Percentiles rank a stretch among this genome's conserved stretches.
Evolutionary conservation across 164 flowering plant genomes (phyloP).

Genomic region (Berberis vulgaris): DNA sequence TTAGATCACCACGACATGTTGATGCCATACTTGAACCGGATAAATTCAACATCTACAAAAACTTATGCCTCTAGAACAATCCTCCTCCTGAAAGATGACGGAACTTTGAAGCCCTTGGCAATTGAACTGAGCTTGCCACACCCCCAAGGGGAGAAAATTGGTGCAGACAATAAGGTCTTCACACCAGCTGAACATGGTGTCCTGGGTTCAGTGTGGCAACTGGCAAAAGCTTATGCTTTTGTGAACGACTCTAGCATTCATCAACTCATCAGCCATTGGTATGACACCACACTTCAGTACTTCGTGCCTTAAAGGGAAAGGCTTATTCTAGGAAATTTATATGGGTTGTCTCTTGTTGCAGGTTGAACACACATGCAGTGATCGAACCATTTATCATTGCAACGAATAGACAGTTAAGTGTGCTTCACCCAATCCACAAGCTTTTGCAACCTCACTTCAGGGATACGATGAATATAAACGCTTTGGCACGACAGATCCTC

Average conservation of each 20-base stretch:
- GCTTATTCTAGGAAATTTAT: background rate
- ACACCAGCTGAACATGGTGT: slow-evolving; percentile 58
- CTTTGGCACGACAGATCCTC: slow-evolving; percentile 74
- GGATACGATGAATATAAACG: slow-evolving; percentile 85
- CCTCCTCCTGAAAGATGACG: slow-evolving; percentile 60
- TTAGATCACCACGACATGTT: slow-evolving; percentile 76
- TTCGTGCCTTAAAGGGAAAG: slow-evolving; percentile 13
- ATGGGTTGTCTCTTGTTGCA: slow-evolving; percentile 19
- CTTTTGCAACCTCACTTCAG: slow-evolving; percentile 86
- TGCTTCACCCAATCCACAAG: slow-evolving; percentile 78
- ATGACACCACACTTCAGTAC: slow-evolving; percentile 22
- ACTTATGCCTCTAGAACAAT: slow-evolving; percentile 70
- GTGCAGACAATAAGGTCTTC: slow-evolving; percentile 53
- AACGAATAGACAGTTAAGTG: slow-evolving; percentile 71
- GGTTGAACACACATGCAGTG: slow-evolving; percentile 85
- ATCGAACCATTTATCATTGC: slow-evolving; percentile 90
- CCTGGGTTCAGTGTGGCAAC: slow-evolving; percentile 73
- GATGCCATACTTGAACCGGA: slow-evolving; percentile 65
- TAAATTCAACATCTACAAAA: slow-evolving; percentile 60
- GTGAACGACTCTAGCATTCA: slow-evolving; percentile 88
- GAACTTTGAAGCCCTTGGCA: slow-evolving; percentile 73
- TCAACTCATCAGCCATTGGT: slow-evolving; percentile 95
- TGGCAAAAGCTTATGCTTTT: slow-evolving; percentile 86
- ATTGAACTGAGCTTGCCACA: slow-evolving; percentile 85
- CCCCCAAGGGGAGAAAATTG: slow-evolving; percentile 55